Conservation (phyloP, 176 grass and related monocot genomes). For the Rhynchospora pubera region DNA sequence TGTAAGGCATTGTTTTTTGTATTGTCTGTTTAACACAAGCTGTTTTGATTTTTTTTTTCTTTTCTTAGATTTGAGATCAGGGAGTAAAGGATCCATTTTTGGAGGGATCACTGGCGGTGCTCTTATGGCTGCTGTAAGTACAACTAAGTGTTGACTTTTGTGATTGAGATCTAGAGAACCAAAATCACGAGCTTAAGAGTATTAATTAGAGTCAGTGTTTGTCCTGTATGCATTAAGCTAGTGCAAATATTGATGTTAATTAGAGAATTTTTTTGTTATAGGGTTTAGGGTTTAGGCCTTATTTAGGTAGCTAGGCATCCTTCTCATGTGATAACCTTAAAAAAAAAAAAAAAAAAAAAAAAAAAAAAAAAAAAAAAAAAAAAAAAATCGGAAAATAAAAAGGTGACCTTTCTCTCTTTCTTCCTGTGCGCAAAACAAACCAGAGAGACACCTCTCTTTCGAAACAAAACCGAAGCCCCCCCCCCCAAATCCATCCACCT, state of each 20-base stretch:
- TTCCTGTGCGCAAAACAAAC: too few relatives aligned
- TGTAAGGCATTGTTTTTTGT: background rate
- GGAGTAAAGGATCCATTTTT: constrained; percentile 77
- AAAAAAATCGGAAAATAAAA: too few relatives aligned
- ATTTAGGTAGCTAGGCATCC: background rate
- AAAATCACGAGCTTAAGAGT: background rate
- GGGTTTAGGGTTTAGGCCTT: background rate
- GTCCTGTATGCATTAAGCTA: background rate
- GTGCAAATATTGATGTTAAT: background rate
- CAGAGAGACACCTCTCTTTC: too few relatives aligned
- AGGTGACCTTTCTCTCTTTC: too few relatives aligned
- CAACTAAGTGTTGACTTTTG: background rate
- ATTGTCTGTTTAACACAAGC: background rate
- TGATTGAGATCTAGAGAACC: background rate
- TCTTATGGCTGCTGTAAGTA: constrained; percentile 71
- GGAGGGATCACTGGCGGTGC: constrained; percentile 75
- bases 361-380: too few relatives aligned
- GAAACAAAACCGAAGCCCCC: too few relatives aligned
- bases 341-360: too few relatives aligned
- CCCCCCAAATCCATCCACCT: too few relatives aligned
- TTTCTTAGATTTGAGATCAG: constrained; percentile 60
- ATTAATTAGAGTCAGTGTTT: background rate
- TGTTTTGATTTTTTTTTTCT: background rate
- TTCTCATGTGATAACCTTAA: too few relatives aligned
- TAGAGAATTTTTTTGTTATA: background rate